Base-by-base conservation (phyloP, 1,284 basidiomycete species). In the Peniophora sp. region DNA sequence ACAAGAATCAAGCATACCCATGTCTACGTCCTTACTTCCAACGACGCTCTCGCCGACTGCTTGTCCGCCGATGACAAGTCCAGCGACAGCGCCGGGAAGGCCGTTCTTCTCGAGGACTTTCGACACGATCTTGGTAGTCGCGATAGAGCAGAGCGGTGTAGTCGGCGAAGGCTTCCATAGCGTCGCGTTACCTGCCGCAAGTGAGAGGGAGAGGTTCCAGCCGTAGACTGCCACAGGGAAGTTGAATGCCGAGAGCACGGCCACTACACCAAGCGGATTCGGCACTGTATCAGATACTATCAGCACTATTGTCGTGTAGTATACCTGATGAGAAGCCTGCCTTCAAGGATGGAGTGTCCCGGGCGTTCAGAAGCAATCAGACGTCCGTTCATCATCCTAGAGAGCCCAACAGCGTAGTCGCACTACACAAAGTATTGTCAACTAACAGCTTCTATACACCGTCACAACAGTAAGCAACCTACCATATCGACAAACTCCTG, bases 401-500 rank as follows among this genome's bases (percentile, higher is more conserved):
- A 93, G 34, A 97, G 71, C 2, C 94, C 94, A 19, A 92, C 84
- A 3, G 77, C 85, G 63, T 84, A 84, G 63, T 89, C 87, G 50
- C 79, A 79, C 79, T 79, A 50, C 10, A 25, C n/a, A 22, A 2
- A 45, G 9, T 16, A 41, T 32, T 6, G 27, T 32, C 27, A 32
- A 12, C n/a, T 32, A 16, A 17, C 38, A n/a, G 5, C 19, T 41
- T n/a, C 38, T n/a, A 20, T 41, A 41, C 16, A 41, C n/a, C n/a
- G n/a, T 16, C 5, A 41, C 8, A n/a, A 11, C 1, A 9, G n/a
- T n/a, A 27, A 35, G 11, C 44, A 34, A 63, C 66, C 58, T 61
- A 92, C 92, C 52, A 96, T 92, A 64, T 97, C 94, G 54, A 97
- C 80, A 59, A 95, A 94, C 69, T 97, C 92, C 63, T 94, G 91